Percentiles rank a stretch among this genome's conserved stretches.
Evolutionary conservation across 2,329 filamentous ascomycete genomes (phyloP).

Genomic region (Plectosphaerella cucumerina): DNA sequence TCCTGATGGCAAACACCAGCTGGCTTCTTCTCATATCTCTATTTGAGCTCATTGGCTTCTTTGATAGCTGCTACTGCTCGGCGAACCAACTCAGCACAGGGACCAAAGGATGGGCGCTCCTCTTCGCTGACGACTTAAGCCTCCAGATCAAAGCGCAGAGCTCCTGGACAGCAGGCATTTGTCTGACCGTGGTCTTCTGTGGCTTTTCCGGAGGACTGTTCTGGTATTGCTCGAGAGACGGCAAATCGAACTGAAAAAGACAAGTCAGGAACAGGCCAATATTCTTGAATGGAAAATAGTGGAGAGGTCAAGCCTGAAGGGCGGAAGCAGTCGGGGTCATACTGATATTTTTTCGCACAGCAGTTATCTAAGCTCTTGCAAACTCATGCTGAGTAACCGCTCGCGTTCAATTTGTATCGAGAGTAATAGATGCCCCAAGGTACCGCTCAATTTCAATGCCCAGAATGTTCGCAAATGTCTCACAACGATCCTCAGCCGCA

Average conservation of each 20-base stretch:
- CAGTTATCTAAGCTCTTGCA: background rate
- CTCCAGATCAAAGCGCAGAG: background rate
- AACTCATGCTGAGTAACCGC: background rate
- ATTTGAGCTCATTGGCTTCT: conserved; percentile 15
- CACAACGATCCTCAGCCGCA: too few relatives aligned
- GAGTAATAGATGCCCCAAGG: background rate
- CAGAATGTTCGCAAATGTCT: too few relatives aligned
- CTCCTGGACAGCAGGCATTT: background rate
- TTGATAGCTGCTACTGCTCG: conserved; percentile 17
- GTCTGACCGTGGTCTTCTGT: background rate
- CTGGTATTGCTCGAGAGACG: background rate
- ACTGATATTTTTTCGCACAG: too few relatives aligned
- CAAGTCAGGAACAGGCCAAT: background rate
- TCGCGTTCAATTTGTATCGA: background rate
- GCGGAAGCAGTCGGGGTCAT: too few relatives aligned
- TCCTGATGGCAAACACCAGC: conserved; percentile 9
- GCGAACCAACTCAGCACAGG: conserved; percentile 8
- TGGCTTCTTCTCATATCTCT: conserved; percentile 14
- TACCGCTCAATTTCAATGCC: too few relatives aligned
- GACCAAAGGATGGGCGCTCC: conserved; percentile 9
- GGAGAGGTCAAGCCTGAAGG: too few relatives aligned
- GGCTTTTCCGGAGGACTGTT: background rate
- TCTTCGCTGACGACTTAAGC: conserved; percentile 9
- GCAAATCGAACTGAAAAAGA: background rate
- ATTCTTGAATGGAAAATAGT: background rate